A percentile compares a stretch with the other conserved stretches of the same genome.
phyloP scores from a whole-genome alignment of 2,329 filamentous ascomycete species.

The Aureobasidium pullulans region DNA sequence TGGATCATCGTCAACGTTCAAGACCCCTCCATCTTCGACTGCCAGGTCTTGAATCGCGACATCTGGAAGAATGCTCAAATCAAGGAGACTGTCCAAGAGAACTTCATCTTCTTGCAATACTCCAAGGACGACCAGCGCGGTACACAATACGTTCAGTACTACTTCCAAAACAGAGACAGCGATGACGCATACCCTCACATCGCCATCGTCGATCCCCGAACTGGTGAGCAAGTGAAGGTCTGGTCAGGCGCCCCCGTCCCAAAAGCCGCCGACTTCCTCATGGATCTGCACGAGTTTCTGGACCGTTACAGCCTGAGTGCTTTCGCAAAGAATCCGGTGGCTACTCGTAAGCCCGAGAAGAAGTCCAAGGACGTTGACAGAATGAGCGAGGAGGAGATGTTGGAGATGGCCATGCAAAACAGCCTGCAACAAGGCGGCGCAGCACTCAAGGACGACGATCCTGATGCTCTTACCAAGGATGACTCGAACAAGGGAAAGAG shows the following conservation, averaged over 20 bases:
- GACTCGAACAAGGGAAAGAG: conserved; percentile 43
- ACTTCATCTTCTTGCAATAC: conserved; percentile 95
- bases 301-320: conserved; percentile 87
- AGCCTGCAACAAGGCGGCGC: conserved; percentile 51
- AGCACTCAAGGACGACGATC: conserved; percentile 60
- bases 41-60: conserved; percentile 87
- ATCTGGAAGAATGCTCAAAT: conserved; percentile 87
- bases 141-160: conserved; percentile 79
- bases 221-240: conserved; percentile 92
- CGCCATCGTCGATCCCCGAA: conserved; percentile 88
- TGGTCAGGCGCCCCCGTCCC: conserved; percentile 85
- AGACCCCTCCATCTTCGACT: conserved; percentile 87
- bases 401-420: conserved; percentile 87
- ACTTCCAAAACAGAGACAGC: conserved; percentile 70
- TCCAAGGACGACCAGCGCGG: conserved; percentile 75
- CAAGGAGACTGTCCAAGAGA: conserved; percentile 73
- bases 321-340: conserved; percentile 88
- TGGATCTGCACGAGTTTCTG: conserved; percentile 91
- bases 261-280: conserved; percentile 70
- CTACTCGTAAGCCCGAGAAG: conserved; percentile 62
- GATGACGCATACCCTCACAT: conserved; percentile 93
- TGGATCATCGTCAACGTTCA: conserved; percentile 97
- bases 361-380: conserved; percentile 66
- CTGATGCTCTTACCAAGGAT: conserved; percentile 77
- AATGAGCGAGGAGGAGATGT: conserved; percentile 96